These are phyloP conservation scores for Aspergillus piperis DNA, from an alignment of 2,329 filamentous ascomycete species.

Conservation along the genomic window DNA sequence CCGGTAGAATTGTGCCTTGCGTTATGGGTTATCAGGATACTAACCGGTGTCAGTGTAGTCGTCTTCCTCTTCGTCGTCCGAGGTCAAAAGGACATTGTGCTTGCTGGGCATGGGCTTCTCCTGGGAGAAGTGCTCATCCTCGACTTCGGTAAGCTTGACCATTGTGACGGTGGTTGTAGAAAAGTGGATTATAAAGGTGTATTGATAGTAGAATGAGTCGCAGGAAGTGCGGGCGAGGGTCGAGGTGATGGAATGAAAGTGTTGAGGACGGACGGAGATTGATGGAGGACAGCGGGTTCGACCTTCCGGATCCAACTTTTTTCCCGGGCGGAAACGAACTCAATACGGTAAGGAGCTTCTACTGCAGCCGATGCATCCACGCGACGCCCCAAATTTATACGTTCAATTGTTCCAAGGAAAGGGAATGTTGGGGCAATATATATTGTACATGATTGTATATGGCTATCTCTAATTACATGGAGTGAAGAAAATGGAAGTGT, in stretches of 20 bases:
- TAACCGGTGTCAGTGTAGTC: conserved; percentile 92
- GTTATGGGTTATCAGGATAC: conserved; percentile 25
- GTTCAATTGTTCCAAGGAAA: neutral
- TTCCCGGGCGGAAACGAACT: conserved; percentile 32
- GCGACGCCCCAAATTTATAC: neutral
- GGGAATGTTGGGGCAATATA: neutral
- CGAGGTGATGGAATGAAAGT: conserved; percentile 13
- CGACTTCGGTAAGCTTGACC: conserved; percentile 96
- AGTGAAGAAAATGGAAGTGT: conserved; percentile 16
- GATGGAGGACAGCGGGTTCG: conserved; percentile 29
- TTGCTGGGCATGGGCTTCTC: conserved; percentile 64
- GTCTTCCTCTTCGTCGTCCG: conserved; percentile 71
- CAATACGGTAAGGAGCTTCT: conserved; percentile 39
- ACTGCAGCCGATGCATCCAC: conserved; percentile 16
- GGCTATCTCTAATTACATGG: conserved; percentile 25
- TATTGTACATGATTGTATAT: conserved; percentile 17
- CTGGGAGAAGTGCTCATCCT: conserved; percentile 89
- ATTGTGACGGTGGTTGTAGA: conserved; percentile 54
- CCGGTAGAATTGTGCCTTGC: neutral
- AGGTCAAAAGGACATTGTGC: conserved; percentile 55
- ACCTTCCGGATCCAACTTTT: conserved; percentile 40
- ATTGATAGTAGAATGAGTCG: conserved; percentile 10
- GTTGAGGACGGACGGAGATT: conserved; percentile 20
- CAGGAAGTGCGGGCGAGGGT: conserved; percentile 6
- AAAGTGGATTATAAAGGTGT: conserved; percentile 9